phyloP scores from a whole-genome alignment of 2,329 filamentous ascomycete species.

The Phoma herbarum region DNA sequence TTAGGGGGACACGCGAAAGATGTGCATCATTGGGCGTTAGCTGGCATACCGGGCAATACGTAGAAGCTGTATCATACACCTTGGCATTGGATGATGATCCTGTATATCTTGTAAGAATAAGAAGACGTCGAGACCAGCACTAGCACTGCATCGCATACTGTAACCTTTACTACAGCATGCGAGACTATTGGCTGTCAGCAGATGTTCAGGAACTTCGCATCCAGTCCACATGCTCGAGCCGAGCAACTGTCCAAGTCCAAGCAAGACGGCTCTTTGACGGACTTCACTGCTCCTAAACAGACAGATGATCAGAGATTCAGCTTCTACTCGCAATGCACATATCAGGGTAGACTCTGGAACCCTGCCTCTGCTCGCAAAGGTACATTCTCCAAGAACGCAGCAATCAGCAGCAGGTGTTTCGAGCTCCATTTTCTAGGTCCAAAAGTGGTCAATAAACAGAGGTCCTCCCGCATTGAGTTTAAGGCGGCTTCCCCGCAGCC shows the following conservation, averaged over 20 bases:
- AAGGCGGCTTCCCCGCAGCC: conserved; percentile 18
- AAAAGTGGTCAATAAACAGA: background rate
- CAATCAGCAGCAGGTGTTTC: background rate
- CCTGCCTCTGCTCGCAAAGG: background rate
- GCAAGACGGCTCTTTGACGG: background rate
- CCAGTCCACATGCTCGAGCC: background rate
- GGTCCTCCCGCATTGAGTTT: conserved; percentile 14
- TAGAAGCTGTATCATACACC: conserved; percentile 7
- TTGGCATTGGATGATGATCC: background rate
- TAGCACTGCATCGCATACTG: background rate
- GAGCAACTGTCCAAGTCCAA: background rate
- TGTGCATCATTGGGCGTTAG: conserved; percentile 10
- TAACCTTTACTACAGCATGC: background rate
- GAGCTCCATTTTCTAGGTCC: background rate
- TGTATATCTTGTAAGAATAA: conserved; percentile 18
- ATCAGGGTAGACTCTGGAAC: background rate
- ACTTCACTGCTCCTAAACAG: background rate
- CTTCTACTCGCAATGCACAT: background rate
- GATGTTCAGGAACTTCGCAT: background rate
- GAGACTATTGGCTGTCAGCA: background rate
- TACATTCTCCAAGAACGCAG: background rate
- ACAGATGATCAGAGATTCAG: background rate
- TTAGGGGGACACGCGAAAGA: background rate
- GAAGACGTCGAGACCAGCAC: background rate
- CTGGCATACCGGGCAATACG: background rate